A percentile compares a stretch with the other conserved stretches of the same genome.
Evolutionary conservation across 2,329 filamentous ascomycete species (phyloP).

Genomic region (Rhytidhysteron rufulum): DNA sequence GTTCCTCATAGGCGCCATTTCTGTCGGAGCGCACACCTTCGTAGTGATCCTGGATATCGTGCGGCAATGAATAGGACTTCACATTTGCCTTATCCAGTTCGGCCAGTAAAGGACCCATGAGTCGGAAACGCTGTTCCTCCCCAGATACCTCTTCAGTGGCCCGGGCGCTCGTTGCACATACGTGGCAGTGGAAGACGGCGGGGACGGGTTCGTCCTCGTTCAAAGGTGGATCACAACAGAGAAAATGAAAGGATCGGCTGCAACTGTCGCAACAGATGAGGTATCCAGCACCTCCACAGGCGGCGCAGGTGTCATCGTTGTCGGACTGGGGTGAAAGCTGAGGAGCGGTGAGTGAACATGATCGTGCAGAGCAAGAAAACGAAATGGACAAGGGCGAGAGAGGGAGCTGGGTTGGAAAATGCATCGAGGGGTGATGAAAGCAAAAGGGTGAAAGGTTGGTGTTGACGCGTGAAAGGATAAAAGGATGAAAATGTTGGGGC

Average conservation of each 20-base stretch:
- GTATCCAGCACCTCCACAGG: conserved; percentile 78
- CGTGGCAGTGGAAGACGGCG: conserved; percentile 71
- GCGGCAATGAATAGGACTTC: conserved; percentile 67
- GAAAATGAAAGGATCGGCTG: conserved; percentile 82
- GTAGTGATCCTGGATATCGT: conserved; percentile 69
- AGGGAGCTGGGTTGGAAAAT: conserved; percentile 24
- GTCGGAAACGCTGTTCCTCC: conserved; percentile 13
- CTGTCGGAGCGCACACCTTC: conserved; percentile 72
- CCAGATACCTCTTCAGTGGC: conserved; percentile 19
- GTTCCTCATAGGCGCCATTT: conserved; percentile 78
- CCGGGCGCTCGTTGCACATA: conserved; percentile 23
- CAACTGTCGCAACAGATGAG: conserved; percentile 94
- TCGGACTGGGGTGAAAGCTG: conserved; percentile 45
- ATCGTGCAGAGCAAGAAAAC: conserved; percentile 30
- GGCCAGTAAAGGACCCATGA: conserved; percentile 61
- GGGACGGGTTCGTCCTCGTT: conserved; percentile 40
- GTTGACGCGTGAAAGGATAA: conserved; percentile 32
- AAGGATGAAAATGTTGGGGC: conserved; percentile 39
- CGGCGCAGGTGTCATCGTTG: conserved; percentile 86
- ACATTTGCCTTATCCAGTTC: conserved; percentile 66
- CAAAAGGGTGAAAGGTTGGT: conserved; percentile 20
- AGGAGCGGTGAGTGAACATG: conserved; percentile 36
- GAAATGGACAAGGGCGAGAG: conserved; percentile 31
- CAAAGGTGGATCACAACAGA: conserved; percentile 79
- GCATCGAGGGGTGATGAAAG: conserved; percentile 24